These are phyloP conservation scores for Lentinula sp. DNA, from an alignment of 768 basidiomycete species.

Conservation along the genomic window DNA sequence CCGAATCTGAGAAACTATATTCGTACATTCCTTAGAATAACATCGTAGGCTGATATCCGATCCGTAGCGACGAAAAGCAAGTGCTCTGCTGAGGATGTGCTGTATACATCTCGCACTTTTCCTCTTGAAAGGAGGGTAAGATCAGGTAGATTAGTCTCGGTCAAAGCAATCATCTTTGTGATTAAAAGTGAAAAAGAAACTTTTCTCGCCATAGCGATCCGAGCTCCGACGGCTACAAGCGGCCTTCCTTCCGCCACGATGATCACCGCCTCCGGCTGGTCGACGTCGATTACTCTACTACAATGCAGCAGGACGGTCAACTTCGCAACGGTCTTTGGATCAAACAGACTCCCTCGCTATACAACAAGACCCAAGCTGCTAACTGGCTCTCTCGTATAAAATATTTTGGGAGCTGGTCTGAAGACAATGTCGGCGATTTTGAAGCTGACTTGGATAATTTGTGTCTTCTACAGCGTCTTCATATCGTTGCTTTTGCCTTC, in stretches of 20 bases:
- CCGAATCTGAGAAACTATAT: slow-evolving; percentile 3
- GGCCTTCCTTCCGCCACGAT: not conserved
- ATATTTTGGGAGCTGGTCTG: slow-evolving; percentile 9
- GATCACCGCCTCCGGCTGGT: not conserved
- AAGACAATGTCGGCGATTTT: slow-evolving; percentile 16
- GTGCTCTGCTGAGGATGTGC: slow-evolving; percentile 59
- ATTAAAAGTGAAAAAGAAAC: not conserved
- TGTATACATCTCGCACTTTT: slow-evolving; percentile 95
- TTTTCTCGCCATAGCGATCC: not conserved
- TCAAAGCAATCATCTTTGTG: slow-evolving; percentile 28
- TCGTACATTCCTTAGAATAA: slow-evolving; percentile 88
- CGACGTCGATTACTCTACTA: not conserved
- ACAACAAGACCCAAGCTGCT: slow-evolving; percentile 14
- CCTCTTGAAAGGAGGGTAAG: slow-evolving; percentile 78
- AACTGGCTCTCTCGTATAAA: slow-evolving; percentile 22
- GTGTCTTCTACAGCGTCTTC: slow-evolving; percentile 17
- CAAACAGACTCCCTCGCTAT: slow-evolving; percentile 16
- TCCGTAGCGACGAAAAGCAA: slow-evolving; percentile 94
- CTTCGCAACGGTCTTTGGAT: slow-evolving; percentile 17
- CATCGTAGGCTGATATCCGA: slow-evolving; percentile 95
- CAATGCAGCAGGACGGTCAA: slow-evolving; percentile 1
- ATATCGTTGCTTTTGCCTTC: slow-evolving; percentile 28
- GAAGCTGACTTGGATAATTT: slow-evolving; percentile 22
- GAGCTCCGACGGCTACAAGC: not conserved
- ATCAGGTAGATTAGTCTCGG: slow-evolving; percentile 50